A percentile compares a stretch with the other conserved stretches of the same genome.
Evolutionary conservation across 2,329 filamentous ascomycete genomes (phyloP).

Genomic region (Claviceps sp.): DNA sequence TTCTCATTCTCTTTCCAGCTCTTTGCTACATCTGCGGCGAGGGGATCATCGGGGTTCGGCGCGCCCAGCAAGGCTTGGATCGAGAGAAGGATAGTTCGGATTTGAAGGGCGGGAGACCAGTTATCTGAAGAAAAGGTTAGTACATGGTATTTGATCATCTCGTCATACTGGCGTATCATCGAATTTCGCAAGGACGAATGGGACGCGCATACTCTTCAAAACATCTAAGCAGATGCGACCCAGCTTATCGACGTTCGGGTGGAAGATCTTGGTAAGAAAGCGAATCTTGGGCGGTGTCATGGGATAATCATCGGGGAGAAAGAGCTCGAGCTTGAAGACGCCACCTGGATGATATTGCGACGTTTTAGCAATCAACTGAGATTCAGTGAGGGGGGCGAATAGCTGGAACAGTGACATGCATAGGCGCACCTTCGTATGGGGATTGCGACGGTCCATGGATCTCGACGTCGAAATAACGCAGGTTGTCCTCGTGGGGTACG

Average conservation of each 20-base stretch:
- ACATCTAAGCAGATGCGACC: slow-evolving; percentile 96
- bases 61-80: slow-evolving; percentile 94
- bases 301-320: slow-evolving; percentile 95
- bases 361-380: slow-evolving; percentile 12
- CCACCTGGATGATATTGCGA: slow-evolving; percentile 36
- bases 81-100: slow-evolving; percentile 94
- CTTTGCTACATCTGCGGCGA: slow-evolving; percentile 94
- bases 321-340: slow-evolving; percentile 92
- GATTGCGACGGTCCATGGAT: slow-evolving; percentile 88
- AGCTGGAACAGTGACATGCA: background rate
- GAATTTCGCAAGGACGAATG: background rate
- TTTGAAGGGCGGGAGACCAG: slow-evolving; percentile 96
- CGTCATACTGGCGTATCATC: background rate
- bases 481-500: slow-evolving; percentile 89
- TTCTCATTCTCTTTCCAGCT: slow-evolving; percentile 95
- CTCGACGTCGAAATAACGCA: slow-evolving; percentile 95
- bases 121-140: slow-evolving; percentile 50
- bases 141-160: background rate
- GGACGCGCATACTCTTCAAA: slow-evolving; percentile 61
- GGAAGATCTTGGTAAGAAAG: slow-evolving; percentile 98
- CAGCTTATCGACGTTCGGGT: slow-evolving; percentile 96
- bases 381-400: too few relatives aligned
- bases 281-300: slow-evolving; percentile 99
- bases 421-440: slow-evolving; percentile 71
- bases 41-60: slow-evolving; percentile 95